Base-by-base conservation (phyloP, 1,284 basidiomycete genomes). In the Athelia psychrophila region DNA sequence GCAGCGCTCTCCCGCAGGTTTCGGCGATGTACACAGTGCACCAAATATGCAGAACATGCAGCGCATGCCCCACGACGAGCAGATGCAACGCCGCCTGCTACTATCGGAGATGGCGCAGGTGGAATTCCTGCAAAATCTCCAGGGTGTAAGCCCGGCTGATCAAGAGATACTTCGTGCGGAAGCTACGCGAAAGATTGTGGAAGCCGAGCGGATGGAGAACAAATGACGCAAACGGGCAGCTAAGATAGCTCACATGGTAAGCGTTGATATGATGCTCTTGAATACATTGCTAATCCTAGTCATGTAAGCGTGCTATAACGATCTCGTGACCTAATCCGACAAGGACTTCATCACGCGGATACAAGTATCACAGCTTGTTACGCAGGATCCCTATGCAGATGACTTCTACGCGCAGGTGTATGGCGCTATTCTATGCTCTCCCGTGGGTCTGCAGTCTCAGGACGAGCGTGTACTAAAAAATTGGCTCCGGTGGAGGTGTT, bases 341-440 rank as follows among this genome's bases (percentile, higher is more conserved):
- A 99, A 99, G 75, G 97, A 99, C 66, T 99, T 99, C 68, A 99
- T 99, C 71, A 99, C 97, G 20, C 88, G 97, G 36, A 99, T 99
- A 55, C 97, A 99, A 72, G 93, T 99, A 45, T 98, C 95, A 1
- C 96, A 99, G 66, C 86, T 99, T 27, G 94, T 98, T 47, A 93
- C 93, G 2, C 86, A 91, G 61, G 97, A 99, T 73, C 97, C 97
- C 0, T 98, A 97, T 69, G 84, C 93, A 32, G 95, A 98, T 59
- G 97, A 99, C 68, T 99, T 98, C 66, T 99, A 99, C 64, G 96
- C 95, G 6, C 96, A 99, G 71, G 95, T 98, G 18, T 96, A 91
- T 66, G 88, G 91, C 47, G 91, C 93, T 1, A 81, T 95, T 53
- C 64, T 90, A 54, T 83, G 91, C 47, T 86, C 87, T 30, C 83